A percentile compares a stretch with the other conserved stretches of the same genome.
These are phyloP conservation scores for Talaromyces sp. DNA, from an alignment of 2,329 filamentous ascomycete species.

Conservation along the genomic window DNA sequence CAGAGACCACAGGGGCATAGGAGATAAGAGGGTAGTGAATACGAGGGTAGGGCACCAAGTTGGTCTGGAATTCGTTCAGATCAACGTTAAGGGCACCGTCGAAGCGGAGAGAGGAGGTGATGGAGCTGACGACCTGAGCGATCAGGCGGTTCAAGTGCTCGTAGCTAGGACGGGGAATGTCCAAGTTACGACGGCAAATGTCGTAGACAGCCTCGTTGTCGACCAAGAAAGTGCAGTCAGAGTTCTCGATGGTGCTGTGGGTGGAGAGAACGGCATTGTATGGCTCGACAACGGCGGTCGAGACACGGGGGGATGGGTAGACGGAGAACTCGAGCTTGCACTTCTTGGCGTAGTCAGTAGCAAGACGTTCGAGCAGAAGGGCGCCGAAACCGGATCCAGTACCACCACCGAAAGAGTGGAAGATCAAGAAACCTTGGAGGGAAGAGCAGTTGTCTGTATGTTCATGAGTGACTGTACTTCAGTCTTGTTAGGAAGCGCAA, in stretches of 20 bases:
- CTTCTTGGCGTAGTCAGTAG: conserved; percentile 65
- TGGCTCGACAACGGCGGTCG: conserved; percentile 65
- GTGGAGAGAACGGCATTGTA: conserved; percentile 59
- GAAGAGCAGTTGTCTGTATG: conserved; percentile 60
- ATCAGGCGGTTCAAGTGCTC: conserved; percentile 65
- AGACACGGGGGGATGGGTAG: conserved; percentile 62
- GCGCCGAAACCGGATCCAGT: conserved; percentile 66
- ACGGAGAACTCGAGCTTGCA: conserved; percentile 65
- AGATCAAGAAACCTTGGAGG: conserved; percentile 65
- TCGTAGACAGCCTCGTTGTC: conserved; percentile 68
- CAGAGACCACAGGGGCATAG: conserved; percentile 62
- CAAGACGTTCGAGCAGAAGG: conserved; percentile 61
- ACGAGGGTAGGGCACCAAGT: conserved; percentile 64
- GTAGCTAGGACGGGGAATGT: conserved; percentile 62
- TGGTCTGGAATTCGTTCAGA: conserved; percentile 67
- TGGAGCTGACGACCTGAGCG: conserved; percentile 65
- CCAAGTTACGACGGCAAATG: conserved; percentile 62
- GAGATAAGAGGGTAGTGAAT: conserved; percentile 66
- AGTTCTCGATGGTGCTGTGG: conserved; percentile 64
- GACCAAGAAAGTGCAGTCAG: conserved; percentile 66
- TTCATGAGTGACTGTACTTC: not conserved
- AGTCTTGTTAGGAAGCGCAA: not conserved
- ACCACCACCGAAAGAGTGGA: conserved; percentile 66
- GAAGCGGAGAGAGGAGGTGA: conserved; percentile 63
- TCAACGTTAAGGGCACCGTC: conserved; percentile 66